A percentile compares a stretch with the other conserved stretches of the same genome.
These are phyloP conservation scores for Blastobotrys petasosporus DNA, from an alignment of 1,139 yeast species.

Conservation along the genomic window DNA sequence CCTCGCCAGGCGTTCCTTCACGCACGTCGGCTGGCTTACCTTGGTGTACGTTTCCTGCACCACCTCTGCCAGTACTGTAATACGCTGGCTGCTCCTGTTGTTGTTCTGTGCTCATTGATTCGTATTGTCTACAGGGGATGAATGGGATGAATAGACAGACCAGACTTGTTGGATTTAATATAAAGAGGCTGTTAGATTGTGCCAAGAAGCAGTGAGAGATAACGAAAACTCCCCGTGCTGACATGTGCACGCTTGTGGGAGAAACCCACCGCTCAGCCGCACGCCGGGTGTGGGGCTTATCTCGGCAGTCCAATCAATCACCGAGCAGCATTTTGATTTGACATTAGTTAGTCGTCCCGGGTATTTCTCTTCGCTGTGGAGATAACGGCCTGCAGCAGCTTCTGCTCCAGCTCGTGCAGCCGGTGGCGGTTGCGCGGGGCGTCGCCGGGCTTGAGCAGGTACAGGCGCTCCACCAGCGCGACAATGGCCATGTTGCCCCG, in stretches of 20 bases:
- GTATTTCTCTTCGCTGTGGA: conserved; percentile 2
- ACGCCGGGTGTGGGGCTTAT: no score
- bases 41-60: conserved; percentile 64
- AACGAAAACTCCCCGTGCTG: no score
- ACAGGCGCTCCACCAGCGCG: conserved; percentile 5
- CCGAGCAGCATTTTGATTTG: no score
- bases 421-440: conserved; percentile 1
- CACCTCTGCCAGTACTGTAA: conserved; percentile 72
- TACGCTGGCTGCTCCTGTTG: conserved; percentile 8
- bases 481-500: conserved; percentile 13
- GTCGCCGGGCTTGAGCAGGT: not conserved
- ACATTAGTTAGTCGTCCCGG: conserved; percentile 1
- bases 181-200: no score
- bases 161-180: no score
- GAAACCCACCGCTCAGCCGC: no score
- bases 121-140: not conserved
- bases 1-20: conserved; percentile 42
- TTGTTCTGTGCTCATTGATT: not conserved
- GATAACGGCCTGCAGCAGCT: conserved; percentile 10
- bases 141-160: no score
- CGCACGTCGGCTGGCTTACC: conserved; percentile 45
- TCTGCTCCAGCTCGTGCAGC: conserved; percentile 12
- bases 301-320: no score
- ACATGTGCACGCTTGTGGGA: no score
- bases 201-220: no score